Base-by-base conservation (phyloP, 2,329 filamentous ascomycete genomes). In the Clarireedia monteithiana region DNA sequence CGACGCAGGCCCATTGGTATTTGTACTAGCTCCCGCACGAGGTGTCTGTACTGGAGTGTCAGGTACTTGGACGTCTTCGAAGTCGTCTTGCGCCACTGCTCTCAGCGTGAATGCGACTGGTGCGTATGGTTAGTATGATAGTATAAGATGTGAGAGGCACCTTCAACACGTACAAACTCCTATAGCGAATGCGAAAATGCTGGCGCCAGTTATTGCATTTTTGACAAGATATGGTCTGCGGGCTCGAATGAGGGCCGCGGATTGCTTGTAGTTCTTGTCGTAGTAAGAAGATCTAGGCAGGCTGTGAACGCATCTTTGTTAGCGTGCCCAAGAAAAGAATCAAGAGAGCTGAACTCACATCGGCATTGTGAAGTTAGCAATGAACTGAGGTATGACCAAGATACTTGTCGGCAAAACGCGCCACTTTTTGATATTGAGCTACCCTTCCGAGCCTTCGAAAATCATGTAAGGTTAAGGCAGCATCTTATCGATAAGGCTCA, bases 81-180 rank as follows among this genome's bases (percentile, higher is more conserved):
- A 99, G 63, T 96, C 89, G 72, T 97, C 94, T 73, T 97, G 94
- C 45, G 92, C 90, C 68, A 99, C 88, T 54, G 89, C 90, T 63
- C 78, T 82, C 69, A 99, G 86, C 44, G 85, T 89, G 70, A 82
- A 88, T 54, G 79, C 74, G 68, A 88, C 85, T 88, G 58, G 24
- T 36, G 9, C 17, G 17, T 39, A 7, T n/a, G 24, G 49, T 59
- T 42, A 57, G 46, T 15, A 12, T 52, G 47, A 45, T 9, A 12
- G 9, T 42, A 17, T n/a, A 15, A 12, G 9, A 30, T 42, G 14
- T n/a, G 3, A 38, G 15, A 12, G 6, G 10, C 2, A n/a, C n/a
- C 1, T 20, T 26, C 15, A n/a, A 30, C n/a, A 82, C 89, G 61
- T 82, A 99, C 94, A 99, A 65, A 99, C 88, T 61, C 84, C 83